Percentiles rank a stretch among this genome's conserved stretches.
Conservation (phyloP, 2,329 filamentous ascomycete species). For the Cercospora zeae-maydis region DNA sequence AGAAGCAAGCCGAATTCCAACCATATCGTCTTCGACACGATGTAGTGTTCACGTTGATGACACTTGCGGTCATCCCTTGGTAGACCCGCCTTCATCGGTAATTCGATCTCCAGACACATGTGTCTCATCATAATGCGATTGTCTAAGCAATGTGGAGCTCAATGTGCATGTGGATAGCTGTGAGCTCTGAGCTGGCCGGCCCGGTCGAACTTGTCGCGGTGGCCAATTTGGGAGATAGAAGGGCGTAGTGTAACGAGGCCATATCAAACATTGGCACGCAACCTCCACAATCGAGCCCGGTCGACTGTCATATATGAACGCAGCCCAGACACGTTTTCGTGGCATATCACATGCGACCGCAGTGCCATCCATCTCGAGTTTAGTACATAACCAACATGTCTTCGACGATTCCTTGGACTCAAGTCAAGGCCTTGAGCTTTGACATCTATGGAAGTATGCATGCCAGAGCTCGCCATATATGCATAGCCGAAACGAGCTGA, state of each 20-base stretch:
- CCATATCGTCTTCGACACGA: background rate
- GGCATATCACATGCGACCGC: no score
- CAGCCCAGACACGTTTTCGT: no score
- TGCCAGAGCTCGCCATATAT: background rate
- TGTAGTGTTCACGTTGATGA: background rate
- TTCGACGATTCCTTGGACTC: constrained; percentile 29
- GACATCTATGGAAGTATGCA: constrained; percentile 66
- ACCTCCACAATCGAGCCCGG: background rate
- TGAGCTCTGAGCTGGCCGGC: background rate
- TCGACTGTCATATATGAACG: background rate
- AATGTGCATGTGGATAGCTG: background rate
- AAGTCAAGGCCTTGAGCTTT: constrained; percentile 58
- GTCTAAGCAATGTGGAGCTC: background rate
- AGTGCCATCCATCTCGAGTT: no score
- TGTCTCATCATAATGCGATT: background rate
- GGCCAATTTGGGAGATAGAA: background rate
- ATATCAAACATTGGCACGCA: background rate
- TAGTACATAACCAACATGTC: constrained; percentile 17
- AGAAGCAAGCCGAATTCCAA: background rate
- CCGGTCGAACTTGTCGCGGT: background rate
- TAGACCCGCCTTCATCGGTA: background rate
- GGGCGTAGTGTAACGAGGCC: background rate
- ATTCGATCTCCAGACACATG: background rate
- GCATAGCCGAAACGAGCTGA: background rate
- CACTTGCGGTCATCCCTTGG: background rate